A percentile compares a stretch with the other conserved stretches of the same genome.
phyloP scores from a whole-genome alignment of 176 grass and related monocot species.

The Oryza officinalis region DNA sequence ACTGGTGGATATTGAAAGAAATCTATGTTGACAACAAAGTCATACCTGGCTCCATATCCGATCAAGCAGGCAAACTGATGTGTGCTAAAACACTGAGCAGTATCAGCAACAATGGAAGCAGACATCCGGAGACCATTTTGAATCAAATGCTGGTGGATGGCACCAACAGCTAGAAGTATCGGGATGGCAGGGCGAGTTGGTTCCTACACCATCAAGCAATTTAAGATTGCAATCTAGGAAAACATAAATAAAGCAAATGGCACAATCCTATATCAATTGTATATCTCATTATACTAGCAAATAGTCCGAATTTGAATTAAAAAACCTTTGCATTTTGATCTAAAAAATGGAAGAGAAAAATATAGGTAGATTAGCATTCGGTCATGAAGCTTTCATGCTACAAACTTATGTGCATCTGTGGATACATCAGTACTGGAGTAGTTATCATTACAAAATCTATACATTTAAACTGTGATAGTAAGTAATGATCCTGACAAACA shows the following conservation, averaged over 20 bases:
- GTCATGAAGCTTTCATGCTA: conserved; percentile 8
- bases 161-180: conserved; percentile 96
- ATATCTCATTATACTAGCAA: background rate
- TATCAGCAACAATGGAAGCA: conserved; percentile 94
- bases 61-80: conserved; percentile 99
- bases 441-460: background rate
- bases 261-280: background rate
- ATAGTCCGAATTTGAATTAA: background rate
- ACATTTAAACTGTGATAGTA: background rate
- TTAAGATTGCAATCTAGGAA: conserved; percentile 31
- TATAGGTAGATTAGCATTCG: conserved; percentile 9
- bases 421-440: background rate
- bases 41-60: conserved; percentile 97
- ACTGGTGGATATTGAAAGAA: conserved; percentile 27
- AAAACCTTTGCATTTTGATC: conserved; percentile 16
- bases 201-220: conserved; percentile 57
- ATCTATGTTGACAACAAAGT: conserved; percentile 7
- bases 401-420: conserved; percentile 5
- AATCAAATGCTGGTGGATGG: conserved; percentile 99
- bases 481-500: background rate
- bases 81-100: conserved; percentile 99
- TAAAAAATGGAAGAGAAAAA: background rate
- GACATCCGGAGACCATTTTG: conserved; percentile 97
- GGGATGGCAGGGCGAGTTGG: conserved; percentile 93
- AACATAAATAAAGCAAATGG: background rate